phyloP scores from a whole-genome alignment of 305 asterid genomes.

The Coffea humblotiana region DNA sequence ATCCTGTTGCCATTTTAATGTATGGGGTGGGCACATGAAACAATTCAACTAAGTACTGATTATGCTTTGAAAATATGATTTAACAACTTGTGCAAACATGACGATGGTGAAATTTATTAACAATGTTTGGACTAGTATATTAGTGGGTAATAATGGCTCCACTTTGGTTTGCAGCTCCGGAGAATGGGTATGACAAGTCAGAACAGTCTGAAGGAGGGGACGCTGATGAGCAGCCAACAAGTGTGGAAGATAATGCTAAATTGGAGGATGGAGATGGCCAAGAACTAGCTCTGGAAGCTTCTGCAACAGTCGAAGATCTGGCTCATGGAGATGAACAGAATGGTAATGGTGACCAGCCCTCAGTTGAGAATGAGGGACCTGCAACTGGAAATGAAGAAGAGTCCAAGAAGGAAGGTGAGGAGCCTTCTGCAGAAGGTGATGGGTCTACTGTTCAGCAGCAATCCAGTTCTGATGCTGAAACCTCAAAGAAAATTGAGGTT shows the following conservation, averaged over 20 bases:
- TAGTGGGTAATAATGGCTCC: background rate
- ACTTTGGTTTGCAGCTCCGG: slow-evolving; percentile 35
- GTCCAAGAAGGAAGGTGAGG: slow-evolving; percentile 41
- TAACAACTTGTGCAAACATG: background rate
- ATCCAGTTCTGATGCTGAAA: slow-evolving; percentile 38
- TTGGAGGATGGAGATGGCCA: slow-evolving; percentile 29
- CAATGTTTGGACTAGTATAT: background rate
- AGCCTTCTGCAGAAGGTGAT: slow-evolving; percentile 48
- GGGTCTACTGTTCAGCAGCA: slow-evolving; percentile 38
- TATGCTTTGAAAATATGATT: background rate
- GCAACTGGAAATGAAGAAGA: slow-evolving; percentile 30
- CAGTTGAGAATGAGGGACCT: slow-evolving; percentile 37
- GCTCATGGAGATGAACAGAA: slow-evolving; percentile 23
- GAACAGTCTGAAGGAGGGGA: slow-evolving; percentile 29
- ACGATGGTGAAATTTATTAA: background rate
- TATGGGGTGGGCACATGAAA: background rate
- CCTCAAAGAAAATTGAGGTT: slow-evolving; percentile 83
- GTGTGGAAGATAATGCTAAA: slow-evolving; percentile 29
- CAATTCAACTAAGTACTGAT: background rate
- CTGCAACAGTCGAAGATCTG: slow-evolving; percentile 29
- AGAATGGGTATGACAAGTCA: slow-evolving; percentile 53
- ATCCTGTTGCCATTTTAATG: background rate
- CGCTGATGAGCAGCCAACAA: slow-evolving; percentile 20
- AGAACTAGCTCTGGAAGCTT: slow-evolving; percentile 35
- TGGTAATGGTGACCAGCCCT: slow-evolving; percentile 19